Base-by-base conservation (phyloP, 495 filamentous ascomycete species). In the Talaromyces wortmannii region DNA sequence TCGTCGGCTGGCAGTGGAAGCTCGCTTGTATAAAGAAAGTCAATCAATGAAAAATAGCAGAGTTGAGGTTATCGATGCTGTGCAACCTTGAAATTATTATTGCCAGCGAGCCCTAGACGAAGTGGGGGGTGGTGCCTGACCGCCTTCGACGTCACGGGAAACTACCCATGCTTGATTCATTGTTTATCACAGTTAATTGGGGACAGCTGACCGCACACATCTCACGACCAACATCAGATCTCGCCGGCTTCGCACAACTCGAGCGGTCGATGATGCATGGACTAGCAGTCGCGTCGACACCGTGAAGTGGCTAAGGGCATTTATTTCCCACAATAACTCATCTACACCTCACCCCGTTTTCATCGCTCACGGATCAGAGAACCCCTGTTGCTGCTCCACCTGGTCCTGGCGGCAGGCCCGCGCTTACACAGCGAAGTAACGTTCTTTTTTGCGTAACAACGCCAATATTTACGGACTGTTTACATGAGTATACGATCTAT, bases 141-240 rank as follows among this genome's bases (percentile, higher is more conserved):
- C 50, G 50, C 50, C 50, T 52, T 52, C 15, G 32, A 51, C 11
- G 49, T 52, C 49, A 52, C 49, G 33, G 50, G 32, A 42, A 17
- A 15, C 7, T 7, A 23, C 44, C 44, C 17, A 15, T 46, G 15
- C 17, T 23, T 17, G 17, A 16, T 16, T 46, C 10, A 46, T 23
- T 23, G 15, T 16, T 16, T 16, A 46, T 46, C 13, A 15, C 15
- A 2, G 7, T 23, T 23, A n/a, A 12, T 46, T 23, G n/a, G 10
- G 2, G 44, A 46, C 44, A 17, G 8, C 36, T 40, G 36, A 8
- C 13, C 36, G 8, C 36, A 13, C 36, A 13, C 36, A 40, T 40
- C 8, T 40, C 36, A 40, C 8, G 13, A 13, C 36, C 36, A 40
- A 40, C 13, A 8, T 5, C 36, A 40, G 13, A 40, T 40, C 36